phyloP scores from a whole-genome alignment of 495 filamentous ascomycete genomes.

The Penicillium waksmanii region DNA sequence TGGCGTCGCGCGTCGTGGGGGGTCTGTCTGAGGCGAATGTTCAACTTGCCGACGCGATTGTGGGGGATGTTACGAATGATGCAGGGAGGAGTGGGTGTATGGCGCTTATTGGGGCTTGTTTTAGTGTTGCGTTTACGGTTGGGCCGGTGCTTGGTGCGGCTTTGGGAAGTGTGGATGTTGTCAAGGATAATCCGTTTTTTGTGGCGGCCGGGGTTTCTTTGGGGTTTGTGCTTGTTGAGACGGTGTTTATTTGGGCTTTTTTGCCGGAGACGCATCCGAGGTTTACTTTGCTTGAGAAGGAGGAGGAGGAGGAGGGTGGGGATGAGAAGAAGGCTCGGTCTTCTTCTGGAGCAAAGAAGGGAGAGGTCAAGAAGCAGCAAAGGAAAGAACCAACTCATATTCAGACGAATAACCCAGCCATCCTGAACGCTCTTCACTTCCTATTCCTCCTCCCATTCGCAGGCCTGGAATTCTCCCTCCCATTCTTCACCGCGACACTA shows the following conservation, averaged over 20 bases:
- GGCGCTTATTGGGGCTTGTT: constrained; percentile 94
- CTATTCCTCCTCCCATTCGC: constrained; percentile 95
- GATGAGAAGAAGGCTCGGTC: too few species aligned
- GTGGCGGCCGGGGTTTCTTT: constrained; percentile 86
- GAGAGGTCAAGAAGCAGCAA: constrained; percentile 18
- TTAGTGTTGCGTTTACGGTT: constrained; percentile 96
- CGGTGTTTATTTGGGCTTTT: constrained; percentile 79
- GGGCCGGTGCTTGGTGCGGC: constrained; percentile 90
- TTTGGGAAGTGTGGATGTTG: constrained; percentile 70
- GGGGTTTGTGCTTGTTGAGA: constrained; percentile 81
- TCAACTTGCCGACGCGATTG: constrained; percentile 94
- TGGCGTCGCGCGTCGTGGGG: constrained; percentile 88
- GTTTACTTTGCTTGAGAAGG: constrained; percentile 34
- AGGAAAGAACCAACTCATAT: constrained; percentile 1
- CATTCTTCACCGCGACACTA: constrained; percentile 95
- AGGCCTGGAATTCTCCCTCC: constrained; percentile 90
- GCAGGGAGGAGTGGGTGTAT: constrained; percentile 84
- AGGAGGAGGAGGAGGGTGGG: constrained; percentile 3
- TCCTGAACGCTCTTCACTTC: constrained; percentile 89
- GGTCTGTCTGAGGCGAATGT: constrained; percentile 97
- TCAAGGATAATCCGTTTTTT: constrained; percentile 90
- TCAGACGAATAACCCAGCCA: constrained; percentile 76
- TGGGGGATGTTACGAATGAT: constrained; percentile 90
- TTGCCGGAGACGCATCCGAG: constrained; percentile 87
- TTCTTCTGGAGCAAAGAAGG: too few species aligned